Conservation (phyloP, 495 filamentous ascomycete genomes). For the Lindgomyces ingoldianus region DNA sequence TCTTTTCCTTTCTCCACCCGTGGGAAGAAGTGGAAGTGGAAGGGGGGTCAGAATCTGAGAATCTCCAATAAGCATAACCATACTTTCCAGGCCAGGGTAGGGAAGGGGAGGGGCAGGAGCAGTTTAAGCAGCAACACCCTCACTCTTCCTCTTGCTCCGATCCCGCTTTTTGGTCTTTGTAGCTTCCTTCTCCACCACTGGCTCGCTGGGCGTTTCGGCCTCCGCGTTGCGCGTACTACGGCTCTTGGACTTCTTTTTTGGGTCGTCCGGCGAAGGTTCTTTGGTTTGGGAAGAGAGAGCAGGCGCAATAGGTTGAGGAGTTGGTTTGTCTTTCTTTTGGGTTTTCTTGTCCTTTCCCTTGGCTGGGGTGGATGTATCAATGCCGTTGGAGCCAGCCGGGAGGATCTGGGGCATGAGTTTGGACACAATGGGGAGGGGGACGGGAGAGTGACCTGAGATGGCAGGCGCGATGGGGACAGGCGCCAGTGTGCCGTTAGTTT, state of each 20-base stretch:
- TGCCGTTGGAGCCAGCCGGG: conserved; percentile 1
- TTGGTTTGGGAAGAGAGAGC: conserved; percentile 8
- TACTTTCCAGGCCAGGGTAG: neutral
- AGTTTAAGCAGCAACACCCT: conserved; percentile 17
- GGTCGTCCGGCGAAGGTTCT: conserved; percentile 19
- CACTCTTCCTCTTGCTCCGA: conserved; percentile 33
- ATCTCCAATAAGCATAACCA: neutral
- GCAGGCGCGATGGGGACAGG: conserved; percentile 9
- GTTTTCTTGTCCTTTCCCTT: conserved; percentile 21
- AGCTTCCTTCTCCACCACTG: neutral
- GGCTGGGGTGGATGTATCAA: conserved; percentile 8
- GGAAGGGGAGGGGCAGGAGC: neutral
- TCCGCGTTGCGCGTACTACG: conserved; percentile 22
- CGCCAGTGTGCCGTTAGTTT: conserved; percentile 4
- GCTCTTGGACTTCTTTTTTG: conserved; percentile 30
- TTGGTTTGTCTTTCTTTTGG: conserved; percentile 15
- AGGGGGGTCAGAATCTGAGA: neutral
- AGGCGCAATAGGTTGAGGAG: conserved; percentile 15
- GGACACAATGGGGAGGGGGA: conserved; percentile 13
- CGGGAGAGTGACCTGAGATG: neutral
- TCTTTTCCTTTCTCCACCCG: no score
- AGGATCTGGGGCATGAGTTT: neutral
- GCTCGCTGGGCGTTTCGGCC: neutral
- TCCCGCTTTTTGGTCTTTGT: conserved; percentile 32
- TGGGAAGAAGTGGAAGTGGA: neutral